phyloP scores from a whole-genome alignment of 768 basidiomycete genomes.

The Rhodotorula paludigena region DNA sequence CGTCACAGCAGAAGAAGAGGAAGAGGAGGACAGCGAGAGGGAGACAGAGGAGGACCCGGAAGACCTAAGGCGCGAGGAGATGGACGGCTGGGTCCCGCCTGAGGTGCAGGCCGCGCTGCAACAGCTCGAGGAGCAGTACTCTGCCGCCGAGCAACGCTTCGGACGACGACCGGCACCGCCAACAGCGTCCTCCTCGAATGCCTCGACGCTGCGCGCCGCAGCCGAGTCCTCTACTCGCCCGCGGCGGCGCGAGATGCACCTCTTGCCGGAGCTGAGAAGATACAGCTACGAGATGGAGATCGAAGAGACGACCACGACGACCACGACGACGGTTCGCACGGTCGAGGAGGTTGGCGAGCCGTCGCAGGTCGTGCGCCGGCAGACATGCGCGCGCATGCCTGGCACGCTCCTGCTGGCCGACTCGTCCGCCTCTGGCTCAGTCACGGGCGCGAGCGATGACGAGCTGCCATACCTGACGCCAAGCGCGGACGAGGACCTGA shows the following conservation, averaged over 20 bases:
- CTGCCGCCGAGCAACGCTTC: neutral
- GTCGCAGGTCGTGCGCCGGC: neutral
- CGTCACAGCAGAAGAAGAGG: neutral
- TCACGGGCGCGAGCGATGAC: neutral
- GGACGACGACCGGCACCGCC: neutral
- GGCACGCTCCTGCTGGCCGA: neutral
- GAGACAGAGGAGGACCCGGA: neutral
- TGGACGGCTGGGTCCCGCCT: slow-evolving; percentile 1
- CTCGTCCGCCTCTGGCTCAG: no score
- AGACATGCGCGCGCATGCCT: neutral
- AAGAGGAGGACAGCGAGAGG: neutral
- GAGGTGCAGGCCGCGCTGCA: slow-evolving; percentile 18
- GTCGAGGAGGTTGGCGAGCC: neutral
- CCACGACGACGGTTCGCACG: slow-evolving; percentile 14
- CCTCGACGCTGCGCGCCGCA: neutral
- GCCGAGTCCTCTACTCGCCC: no score
- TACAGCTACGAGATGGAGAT: slow-evolving; percentile 40
- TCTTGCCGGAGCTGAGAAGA: neutral
- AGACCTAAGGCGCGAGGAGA: neutral
- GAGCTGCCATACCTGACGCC: no score
- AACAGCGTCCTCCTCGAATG: neutral
- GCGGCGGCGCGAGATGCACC: neutral
- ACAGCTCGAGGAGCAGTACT: slow-evolving; percentile 9
- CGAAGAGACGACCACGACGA: slow-evolving; percentile 41
- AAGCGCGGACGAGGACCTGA: neutral